phyloP scores from a whole-genome alignment of 2,329 filamentous ascomycete species.

The Botryosphaeria dothidea region DNA sequence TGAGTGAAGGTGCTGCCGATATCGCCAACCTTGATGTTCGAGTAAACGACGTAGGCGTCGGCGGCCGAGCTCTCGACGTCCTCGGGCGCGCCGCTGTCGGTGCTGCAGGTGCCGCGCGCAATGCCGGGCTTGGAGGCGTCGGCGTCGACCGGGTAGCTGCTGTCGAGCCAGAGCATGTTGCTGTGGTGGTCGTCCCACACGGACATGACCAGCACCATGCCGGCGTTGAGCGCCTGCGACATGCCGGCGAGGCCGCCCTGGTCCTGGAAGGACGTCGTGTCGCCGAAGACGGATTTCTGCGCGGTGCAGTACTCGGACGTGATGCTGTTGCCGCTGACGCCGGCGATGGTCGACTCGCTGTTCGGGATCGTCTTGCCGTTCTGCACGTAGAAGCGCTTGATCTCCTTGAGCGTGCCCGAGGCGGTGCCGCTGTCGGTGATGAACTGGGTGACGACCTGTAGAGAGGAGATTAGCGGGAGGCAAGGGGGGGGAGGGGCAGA shows the following conservation, averaged over 20 bases:
- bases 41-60: conserved; percentile 25
- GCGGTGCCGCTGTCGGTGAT: conserved; percentile 31
- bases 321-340: conserved; percentile 52
- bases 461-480: neutral
- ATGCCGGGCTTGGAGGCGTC: conserved; percentile 20
- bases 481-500: neutral
- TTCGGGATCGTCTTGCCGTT: conserved; percentile 47
- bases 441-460: conserved; percentile 49
- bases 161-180: conserved; percentile 73
- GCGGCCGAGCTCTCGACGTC: conserved; percentile 25
- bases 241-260: conserved; percentile 44
- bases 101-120: conserved; percentile 24
- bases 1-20: conserved; percentile 25
- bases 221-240: conserved; percentile 23
- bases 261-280: conserved; percentile 52
- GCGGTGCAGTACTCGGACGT: conserved; percentile 56
- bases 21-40: conserved; percentile 30
- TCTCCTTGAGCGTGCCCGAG: conserved; percentile 41
- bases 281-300: conserved; percentile 55
- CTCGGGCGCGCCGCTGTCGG: conserved; percentile 23
- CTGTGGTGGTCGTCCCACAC: conserved; percentile 62
- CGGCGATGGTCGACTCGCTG: conserved; percentile 39
- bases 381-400: conserved; percentile 47
- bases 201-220: conserved; percentile 53
- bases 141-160: conserved; percentile 53